phyloP scores from a whole-genome alignment of 2,329 filamentous ascomycete species.

The Penicillium janthinellum region DNA sequence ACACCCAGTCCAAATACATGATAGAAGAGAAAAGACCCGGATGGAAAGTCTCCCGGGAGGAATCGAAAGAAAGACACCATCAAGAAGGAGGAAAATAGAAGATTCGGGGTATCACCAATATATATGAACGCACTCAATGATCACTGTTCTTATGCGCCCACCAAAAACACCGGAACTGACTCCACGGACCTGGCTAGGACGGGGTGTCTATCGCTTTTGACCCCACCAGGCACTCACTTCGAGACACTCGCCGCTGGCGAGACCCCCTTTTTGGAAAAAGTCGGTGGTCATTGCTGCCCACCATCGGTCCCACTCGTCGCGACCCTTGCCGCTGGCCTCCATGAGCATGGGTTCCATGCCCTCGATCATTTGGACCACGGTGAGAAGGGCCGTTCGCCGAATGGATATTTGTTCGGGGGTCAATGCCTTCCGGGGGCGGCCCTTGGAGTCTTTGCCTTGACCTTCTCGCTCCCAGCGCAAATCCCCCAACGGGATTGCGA shows the following conservation, averaged over 20 bases:
- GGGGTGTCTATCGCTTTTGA: constrained; percentile 51
- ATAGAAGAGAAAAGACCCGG: constrained; percentile 22
- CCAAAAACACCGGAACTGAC: constrained; percentile 33
- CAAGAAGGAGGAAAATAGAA: constrained; percentile 23
- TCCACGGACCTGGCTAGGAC: constrained; percentile 9
- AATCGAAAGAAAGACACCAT: constrained; percentile 17
- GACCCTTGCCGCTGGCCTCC: constrained; percentile 80
- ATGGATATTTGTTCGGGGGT: constrained; percentile 71
- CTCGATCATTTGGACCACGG: constrained; percentile 80
- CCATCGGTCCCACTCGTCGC: constrained; percentile 93
- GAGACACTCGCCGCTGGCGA: constrained; percentile 81
- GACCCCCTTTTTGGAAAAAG: constrained; percentile 75
- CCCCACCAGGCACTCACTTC: constrained; percentile 68
- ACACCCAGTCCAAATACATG: constrained; percentile 24
- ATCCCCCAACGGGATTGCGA: constrained; percentile 85
- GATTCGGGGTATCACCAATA: constrained; percentile 43
- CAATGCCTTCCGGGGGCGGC: constrained; percentile 52
- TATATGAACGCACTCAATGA: constrained; percentile 39
- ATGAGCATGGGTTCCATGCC: constrained; percentile 79
- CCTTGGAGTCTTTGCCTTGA: constrained; percentile 39
- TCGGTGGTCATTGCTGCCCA: constrained; percentile 83
- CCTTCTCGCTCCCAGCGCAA: constrained; percentile 81
- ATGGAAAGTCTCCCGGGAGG: neutral
- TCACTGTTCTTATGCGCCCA: constrained; percentile 32
- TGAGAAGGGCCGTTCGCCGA: constrained; percentile 76